These are phyloP conservation scores for Malassezia pachydermatis DNA, from an alignment of 1,284 basidiomycete species.

Conservation along the genomic window DNA sequence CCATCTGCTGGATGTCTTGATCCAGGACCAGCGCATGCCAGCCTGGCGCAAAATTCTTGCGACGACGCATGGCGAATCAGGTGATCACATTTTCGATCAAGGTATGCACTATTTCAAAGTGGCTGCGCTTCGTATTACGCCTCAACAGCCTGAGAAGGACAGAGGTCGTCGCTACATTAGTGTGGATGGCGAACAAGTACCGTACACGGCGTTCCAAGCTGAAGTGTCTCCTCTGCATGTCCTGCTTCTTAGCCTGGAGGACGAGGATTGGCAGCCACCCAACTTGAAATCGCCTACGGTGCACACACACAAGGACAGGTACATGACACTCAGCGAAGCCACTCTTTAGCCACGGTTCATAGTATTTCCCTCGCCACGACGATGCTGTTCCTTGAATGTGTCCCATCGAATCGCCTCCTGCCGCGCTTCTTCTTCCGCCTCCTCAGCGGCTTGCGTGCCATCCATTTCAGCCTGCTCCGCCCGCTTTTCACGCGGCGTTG, in stretches of 20 bases:
- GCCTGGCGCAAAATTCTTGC: constrained; percentile 25
- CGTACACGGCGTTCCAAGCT: constrained; percentile 70
- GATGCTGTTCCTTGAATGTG: constrained; percentile 27
- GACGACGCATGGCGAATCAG: constrained; percentile 30
- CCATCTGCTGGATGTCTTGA: constrained; percentile 34
- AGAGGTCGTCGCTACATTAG: constrained; percentile 17
- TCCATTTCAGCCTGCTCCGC: constrained; percentile 57
- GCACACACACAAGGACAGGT: not conserved
- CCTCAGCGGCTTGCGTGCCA: constrained; percentile 61
- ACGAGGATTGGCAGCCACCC: constrained; percentile 14
- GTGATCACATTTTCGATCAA: constrained; percentile 30
- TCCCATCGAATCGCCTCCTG: constrained; percentile 37
- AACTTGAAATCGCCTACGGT: constrained; percentile 2
- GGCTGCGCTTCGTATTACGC: constrained; percentile 40
- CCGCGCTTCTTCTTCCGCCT: constrained; percentile 57
- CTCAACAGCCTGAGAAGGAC: constrained; percentile 13
- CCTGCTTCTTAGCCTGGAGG: constrained; percentile 7
- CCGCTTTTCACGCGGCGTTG: constrained; percentile 53
- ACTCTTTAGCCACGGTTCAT: constrained; percentile 71
- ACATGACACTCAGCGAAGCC: too few relatives aligned
- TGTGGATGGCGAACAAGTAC: constrained; percentile 74
- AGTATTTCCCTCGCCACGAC: constrained; percentile 74
- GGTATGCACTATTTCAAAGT: constrained; percentile 38
- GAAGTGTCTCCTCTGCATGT: constrained; percentile 53
- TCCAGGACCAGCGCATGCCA: constrained; percentile 25